A percentile compares a stretch with the other conserved stretches of the same genome.
These are phyloP conservation scores for Neostapfia colusana DNA, from an alignment of 176 grass and related monocot genomes.

Conservation along the genomic window DNA sequence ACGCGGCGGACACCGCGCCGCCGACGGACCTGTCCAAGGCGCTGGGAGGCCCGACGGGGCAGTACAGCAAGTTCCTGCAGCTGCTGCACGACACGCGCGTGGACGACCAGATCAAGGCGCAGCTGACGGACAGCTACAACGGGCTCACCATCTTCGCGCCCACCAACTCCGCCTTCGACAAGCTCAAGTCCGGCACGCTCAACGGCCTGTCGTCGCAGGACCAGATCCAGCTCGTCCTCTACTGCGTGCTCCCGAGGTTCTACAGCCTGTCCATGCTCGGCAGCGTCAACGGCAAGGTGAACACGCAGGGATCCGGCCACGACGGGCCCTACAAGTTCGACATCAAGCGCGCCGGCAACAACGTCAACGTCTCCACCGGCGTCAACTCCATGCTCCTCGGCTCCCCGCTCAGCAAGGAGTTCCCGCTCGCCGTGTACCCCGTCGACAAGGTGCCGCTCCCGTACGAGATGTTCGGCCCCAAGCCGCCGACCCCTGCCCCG, in stretches of 20 bases:
- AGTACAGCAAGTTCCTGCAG: conserved; percentile 55
- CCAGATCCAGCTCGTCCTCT: conserved; percentile 74
- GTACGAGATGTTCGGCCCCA: conserved; percentile 62
- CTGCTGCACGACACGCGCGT: conserved; percentile 62
- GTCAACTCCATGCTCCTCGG: conserved; percentile 51
- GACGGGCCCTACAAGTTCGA: conserved; percentile 55
- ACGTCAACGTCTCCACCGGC: conserved; percentile 75
- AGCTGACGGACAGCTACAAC: conserved; percentile 82
- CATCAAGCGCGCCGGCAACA: conserved; percentile 42
- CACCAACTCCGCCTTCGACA: conserved; percentile 65
- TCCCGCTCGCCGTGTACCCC: conserved; percentile 72
- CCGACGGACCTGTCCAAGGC: conserved; percentile 48
- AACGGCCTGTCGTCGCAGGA: conserved; percentile 64
- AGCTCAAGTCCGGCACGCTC: conserved; percentile 60
- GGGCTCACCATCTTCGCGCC: conserved; percentile 82
- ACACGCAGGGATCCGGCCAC: conserved; percentile 74
- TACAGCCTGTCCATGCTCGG: conserved; percentile 60
- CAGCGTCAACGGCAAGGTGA: conserved; percentile 51
- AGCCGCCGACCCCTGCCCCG: conserved; percentile 55
- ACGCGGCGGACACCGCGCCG: conserved; percentile 16
- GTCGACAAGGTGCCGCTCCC: conserved; percentile 71
- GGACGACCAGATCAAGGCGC: conserved; percentile 70
- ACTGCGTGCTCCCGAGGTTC: conserved; percentile 68
- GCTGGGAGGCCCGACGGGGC: conserved; percentile 51
- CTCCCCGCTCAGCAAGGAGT: conserved; percentile 41